phyloP scores from a whole-genome alignment of 257 asterid species.

The Solanum paucissectum region DNA sequence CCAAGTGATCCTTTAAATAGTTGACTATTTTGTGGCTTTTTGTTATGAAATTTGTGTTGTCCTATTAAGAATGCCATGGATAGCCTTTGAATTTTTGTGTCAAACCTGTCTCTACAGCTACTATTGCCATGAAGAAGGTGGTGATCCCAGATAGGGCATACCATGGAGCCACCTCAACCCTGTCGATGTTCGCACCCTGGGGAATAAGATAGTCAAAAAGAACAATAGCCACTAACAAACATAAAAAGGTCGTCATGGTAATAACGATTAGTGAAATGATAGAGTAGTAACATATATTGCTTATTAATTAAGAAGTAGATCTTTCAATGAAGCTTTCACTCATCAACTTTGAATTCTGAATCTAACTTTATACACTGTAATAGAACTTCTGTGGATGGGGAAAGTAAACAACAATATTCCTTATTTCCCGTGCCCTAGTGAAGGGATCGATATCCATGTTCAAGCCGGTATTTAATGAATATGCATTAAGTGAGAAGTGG shows the following conservation, averaged over 20 bases:
- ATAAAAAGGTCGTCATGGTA: not conserved
- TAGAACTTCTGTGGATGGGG: not conserved
- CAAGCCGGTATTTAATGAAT: not conserved
- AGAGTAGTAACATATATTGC: not conserved
- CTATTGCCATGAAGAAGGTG: not conserved
- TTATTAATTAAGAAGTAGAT: not conserved
- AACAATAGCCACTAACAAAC: slow-evolving; percentile 32
- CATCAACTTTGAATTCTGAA: not conserved
- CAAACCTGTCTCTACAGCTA: slow-evolving; percentile 19
- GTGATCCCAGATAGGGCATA: slow-evolving; percentile 28
- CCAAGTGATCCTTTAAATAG: not conserved
- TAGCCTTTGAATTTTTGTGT: slow-evolving; percentile 11
- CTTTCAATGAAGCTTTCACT: not conserved
- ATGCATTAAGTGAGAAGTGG: not conserved
- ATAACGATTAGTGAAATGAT: not conserved
- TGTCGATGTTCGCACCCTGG: slow-evolving; percentile 5
- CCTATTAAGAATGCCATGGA: not conserved
- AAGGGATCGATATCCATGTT: not conserved
- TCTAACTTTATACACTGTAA: not conserved
- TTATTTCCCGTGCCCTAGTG: not conserved
- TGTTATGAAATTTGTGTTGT: not conserved
- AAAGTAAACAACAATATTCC: not conserved
- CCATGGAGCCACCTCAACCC: slow-evolving; percentile 34
- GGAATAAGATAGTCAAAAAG: slow-evolving; percentile 25
- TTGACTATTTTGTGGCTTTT: not conserved